phyloP scores from a whole-genome alignment of 306 rosid species.

The Pterocarpus macrocarpus region DNA sequence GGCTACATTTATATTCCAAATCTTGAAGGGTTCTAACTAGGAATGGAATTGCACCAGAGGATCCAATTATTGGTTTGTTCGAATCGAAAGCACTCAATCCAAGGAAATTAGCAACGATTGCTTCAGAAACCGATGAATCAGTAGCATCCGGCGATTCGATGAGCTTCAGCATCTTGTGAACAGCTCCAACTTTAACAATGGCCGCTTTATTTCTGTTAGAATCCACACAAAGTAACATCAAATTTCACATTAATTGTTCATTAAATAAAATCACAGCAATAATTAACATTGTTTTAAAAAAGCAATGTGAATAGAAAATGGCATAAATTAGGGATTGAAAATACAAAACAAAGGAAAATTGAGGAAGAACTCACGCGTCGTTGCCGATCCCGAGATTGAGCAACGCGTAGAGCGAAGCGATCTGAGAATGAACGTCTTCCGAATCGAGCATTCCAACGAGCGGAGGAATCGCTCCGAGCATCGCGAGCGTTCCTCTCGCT shows the following conservation, averaged over 20 bases:
- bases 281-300: neutral
- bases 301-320: neutral
- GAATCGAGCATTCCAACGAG: constrained; percentile 87
- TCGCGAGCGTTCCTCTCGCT: constrained; percentile 77
- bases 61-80: constrained; percentile 89
- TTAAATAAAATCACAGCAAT: neutral
- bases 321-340: neutral
- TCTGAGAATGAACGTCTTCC: constrained; percentile 69
- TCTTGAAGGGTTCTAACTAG: constrained; percentile 67
- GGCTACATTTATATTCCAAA: constrained; percentile 47
- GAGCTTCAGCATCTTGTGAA: constrained; percentile 90
- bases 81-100: constrained; percentile 93
- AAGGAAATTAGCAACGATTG: constrained; percentile 89
- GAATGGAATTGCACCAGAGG: constrained; percentile 93
- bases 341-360: neutral
- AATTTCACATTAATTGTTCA: constrained; percentile 8
- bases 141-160: constrained; percentile 61
- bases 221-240: constrained; percentile 37
- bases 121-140: constrained; percentile 75
- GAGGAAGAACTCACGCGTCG: constrained; percentile 72
- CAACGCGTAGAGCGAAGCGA: constrained; percentile 89
- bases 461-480: constrained; percentile 95
- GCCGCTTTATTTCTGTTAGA: constrained; percentile 86
- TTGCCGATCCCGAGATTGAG: constrained; percentile 98
- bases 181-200: constrained; percentile 86